Evolutionary conservation across 2,329 filamentous ascomycete genomes (phyloP).

Genomic region (Triangularia verruculosa): DNA sequence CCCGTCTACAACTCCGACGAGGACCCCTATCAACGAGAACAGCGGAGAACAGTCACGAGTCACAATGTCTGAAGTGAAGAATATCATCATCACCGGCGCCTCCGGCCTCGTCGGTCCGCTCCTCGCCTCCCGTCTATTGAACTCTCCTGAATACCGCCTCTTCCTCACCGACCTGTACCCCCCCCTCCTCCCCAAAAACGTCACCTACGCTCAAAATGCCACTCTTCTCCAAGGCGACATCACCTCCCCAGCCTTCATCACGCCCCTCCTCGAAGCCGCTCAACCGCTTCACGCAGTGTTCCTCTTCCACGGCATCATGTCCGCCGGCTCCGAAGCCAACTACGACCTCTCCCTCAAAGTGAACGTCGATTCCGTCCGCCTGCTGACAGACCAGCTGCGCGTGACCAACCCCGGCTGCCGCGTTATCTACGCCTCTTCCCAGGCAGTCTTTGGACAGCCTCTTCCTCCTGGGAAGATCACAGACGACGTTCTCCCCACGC

Average conservation of each 20-base stretch:
- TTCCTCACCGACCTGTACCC: conserved; percentile 53
- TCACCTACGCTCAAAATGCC: conserved; percentile 48
- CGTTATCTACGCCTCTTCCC: conserved; percentile 60
- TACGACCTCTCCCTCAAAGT: conserved; percentile 57
- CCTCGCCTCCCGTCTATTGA: conserved; percentile 40
- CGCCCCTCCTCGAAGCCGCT: conserved; percentile 42
- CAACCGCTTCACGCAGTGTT: conserved; percentile 52
- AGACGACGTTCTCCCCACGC: conserved; percentile 52
- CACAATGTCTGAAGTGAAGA: background rate
- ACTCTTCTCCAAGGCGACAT: conserved; percentile 50
- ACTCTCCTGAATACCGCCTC: conserved; percentile 36
- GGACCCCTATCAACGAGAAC: background rate
- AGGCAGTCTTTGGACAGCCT: conserved; percentile 61
- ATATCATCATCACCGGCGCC: conserved; percentile 36
- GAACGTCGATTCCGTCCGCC: conserved; percentile 58
- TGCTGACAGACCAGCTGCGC: conserved; percentile 50
- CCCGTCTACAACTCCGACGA: background rate
- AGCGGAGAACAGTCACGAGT: background rate
- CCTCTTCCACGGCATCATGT: conserved; percentile 68
- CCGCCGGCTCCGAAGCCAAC: conserved; percentile 59
- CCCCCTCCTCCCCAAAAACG: conserved; percentile 48
- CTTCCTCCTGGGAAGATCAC: conserved; percentile 45
- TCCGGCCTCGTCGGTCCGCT: conserved; percentile 37
- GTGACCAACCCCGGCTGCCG: conserved; percentile 50
- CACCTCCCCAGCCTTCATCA: conserved; percentile 34